Percentiles rank a stretch among this genome's conserved stretches.
These are phyloP conservation scores for Dipodascopsis uninucleata DNA, from an alignment of 805 yeast genomes.

Conservation along the genomic window DNA sequence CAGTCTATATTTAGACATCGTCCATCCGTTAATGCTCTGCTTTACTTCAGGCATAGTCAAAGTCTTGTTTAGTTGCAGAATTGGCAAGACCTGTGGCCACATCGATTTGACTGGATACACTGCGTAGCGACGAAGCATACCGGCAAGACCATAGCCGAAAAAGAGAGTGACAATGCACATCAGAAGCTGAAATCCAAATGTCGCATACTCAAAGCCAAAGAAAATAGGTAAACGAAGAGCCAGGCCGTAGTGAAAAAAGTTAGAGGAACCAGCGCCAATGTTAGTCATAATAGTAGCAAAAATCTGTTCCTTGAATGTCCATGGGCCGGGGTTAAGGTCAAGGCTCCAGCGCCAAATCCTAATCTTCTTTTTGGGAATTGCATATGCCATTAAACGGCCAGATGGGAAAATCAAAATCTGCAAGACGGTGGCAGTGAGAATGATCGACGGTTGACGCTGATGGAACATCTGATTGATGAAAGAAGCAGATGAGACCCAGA, in stretches of 20 bases:
- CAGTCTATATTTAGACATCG: constrained; percentile 47
- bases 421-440: constrained; percentile 50
- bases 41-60: constrained; percentile 22
- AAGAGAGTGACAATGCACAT: constrained; percentile 55
- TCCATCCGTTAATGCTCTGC: constrained; percentile 55
- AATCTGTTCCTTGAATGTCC: constrained; percentile 60
- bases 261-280: constrained; percentile 7
- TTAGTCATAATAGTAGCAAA: constrained; percentile 45
- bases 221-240: constrained; percentile 21
- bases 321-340: constrained; percentile 58
- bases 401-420: constrained; percentile 59
- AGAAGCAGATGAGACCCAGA: constrained; percentile 4
- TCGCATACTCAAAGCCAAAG: constrained; percentile 11
- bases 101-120: constrained; percentile 57
- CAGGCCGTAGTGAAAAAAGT: constrained; percentile 46
- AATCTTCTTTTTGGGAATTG: constrained; percentile 24
- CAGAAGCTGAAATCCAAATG: constrained; percentile 33
- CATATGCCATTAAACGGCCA: constrained; percentile 34
- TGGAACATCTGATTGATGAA: constrained; percentile 47
- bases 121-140: constrained; percentile 52
- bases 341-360: constrained; percentile 35
- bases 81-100: constrained; percentile 61
- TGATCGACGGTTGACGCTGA: constrained; percentile 52
- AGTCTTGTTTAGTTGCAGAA: constrained; percentile 40
- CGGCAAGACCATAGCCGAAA: constrained; percentile 64